These are phyloP conservation scores for Lasiosphaeria ovina DNA, from an alignment of 495 filamentous ascomycete species.

Conservation along the genomic window DNA sequence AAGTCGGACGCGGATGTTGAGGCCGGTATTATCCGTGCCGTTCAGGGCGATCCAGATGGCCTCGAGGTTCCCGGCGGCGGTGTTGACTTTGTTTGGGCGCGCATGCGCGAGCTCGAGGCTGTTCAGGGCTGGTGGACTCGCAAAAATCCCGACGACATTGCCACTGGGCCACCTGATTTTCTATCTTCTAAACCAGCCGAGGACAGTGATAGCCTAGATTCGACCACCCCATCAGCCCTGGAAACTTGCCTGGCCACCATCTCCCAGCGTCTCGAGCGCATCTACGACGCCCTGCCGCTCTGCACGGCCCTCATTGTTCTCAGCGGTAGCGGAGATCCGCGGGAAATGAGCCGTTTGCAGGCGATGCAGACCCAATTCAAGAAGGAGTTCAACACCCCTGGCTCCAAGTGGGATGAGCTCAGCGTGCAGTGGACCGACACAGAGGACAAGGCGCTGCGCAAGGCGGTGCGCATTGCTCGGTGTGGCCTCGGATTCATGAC, in stretches of 20 bases:
- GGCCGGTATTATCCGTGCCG: slow-evolving; percentile 61
- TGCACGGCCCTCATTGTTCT: slow-evolving; percentile 89
- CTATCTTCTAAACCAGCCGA: background rate
- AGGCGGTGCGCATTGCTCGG: slow-evolving; percentile 66
- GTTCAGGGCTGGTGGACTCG: slow-evolving; percentile 80
- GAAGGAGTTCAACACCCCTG: slow-evolving; percentile 66
- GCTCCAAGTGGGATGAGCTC: slow-evolving; percentile 83
- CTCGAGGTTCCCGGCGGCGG: slow-evolving; percentile 62
- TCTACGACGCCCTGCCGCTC: slow-evolving; percentile 73
- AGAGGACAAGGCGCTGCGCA: slow-evolving; percentile 76
- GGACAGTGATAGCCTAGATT: background rate
- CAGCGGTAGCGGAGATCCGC: slow-evolving; percentile 83
- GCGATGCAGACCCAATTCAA: slow-evolving; percentile 69
- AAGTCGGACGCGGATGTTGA: slow-evolving; percentile 72
- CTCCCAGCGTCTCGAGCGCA: slow-evolving; percentile 55
- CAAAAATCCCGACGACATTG: slow-evolving; percentile 34
- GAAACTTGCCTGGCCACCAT: slow-evolving; percentile 50
- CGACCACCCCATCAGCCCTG: slow-evolving; percentile 43
- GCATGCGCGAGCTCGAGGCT: slow-evolving; percentile 80
- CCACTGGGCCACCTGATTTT: slow-evolving; percentile 11
- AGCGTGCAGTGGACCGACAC: slow-evolving; percentile 87
- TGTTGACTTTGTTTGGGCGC: slow-evolving; percentile 86
- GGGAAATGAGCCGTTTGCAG: slow-evolving; percentile 71
- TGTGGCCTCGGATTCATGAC: slow-evolving; percentile 78
- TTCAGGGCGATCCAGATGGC: slow-evolving; percentile 65